Evolutionary conservation across 1,284 basidiomycete genomes (phyloP), one percentile per base, ranked within the genome.

Genomic region (Puccinia novopanici): DNA sequence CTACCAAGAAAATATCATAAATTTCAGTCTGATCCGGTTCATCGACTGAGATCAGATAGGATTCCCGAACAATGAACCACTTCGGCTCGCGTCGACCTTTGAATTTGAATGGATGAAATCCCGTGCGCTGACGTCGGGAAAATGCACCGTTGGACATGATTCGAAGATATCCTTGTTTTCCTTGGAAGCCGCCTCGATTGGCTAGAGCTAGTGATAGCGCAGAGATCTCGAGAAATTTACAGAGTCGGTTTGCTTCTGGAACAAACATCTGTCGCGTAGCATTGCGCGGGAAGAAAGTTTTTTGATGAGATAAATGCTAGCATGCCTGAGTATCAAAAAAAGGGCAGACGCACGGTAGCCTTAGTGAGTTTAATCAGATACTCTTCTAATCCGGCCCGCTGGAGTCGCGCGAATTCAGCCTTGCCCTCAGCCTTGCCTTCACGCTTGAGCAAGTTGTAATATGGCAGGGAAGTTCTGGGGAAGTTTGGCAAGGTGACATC

Each of bases 31-130:
- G 83, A 82, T 94, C 94, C 40, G 93, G 92, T 82, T 97, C 93
- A 82, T 93, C 90, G 40, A 95, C 89, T 0, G 92, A 91, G 30
- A 96, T 92, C 27, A 98, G 88, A 86, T 95, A 99, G 84, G 93
- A 93, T 83, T 99, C 96, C 30, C 96, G 89, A 3, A 98, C 91
- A 67, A 94, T 91, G 86, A 95, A 98, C 97, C 97, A 99, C 81
- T 92, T 91, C 59, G 90, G 90, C 82, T 91, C 89, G 83, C 90
- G 91, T 83, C 89, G 90, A 78, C 90, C 89, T 80, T 87, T 89
- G 91, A 93, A 92, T 4, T 89, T 87, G 0, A 89, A 87, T 0
- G 87, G 86, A 70, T 86, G 86, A 52, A 87, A 84, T 55, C 86
- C 84, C 4, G 84, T 82, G 67, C 82, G 83, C 84, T 87, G 75